Base-by-base conservation (phyloP, 1,139 yeast species). In the Magnusiomyces suaveolens region DNA sequence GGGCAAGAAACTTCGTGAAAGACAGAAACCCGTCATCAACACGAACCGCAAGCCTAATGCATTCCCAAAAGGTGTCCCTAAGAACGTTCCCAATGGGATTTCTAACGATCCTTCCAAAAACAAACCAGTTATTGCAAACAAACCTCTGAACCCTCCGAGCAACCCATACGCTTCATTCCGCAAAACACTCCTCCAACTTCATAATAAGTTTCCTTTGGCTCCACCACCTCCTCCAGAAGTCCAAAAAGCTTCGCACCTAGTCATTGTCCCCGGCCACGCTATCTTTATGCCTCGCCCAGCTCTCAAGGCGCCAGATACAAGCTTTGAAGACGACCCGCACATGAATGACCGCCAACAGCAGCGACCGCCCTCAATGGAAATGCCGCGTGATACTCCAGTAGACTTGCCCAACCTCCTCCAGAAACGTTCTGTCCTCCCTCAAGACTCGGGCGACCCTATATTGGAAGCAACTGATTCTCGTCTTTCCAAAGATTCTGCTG, bases 241-340 rank as follows among this genome's bases (percentile, higher is more conserved):
- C 8, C 43, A 26, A 20, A 23, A 50, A 12, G 53, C 56, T 1
- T n/a, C 60, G 0, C 72, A 74, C 50, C 63, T 82, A 43, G 72
- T 84, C 3, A 72, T 84, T 6, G 76, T 84, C 0, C 88, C 92
- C 0, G 82, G 90, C 56, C 92, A 84, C 62, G 77, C 84, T 0
- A 76, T 84, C 1, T 84, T 87, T 87, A 74, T 72, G 4, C 61
- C 63, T n/a, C n/a, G 54, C 3, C 32, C 52, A 2, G 61, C 46
- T n/a, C 43, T 46, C 26, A 25, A 24, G 12, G 41, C 52, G 12
- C 62, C 57, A 3, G 46, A 43, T 1, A 54, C 54, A 23, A 48
- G 52, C 2, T 20, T 62, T 63, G 20, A 66, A 64, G 60, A 56
- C 84, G 6, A 38, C 43, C n/a, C n/a, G n/a, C n/a, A n/a, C n/a